Evolutionary conservation across 768 basidiomycete genomes (phyloP).

Genomic region (Pilatotrama ljubarskyi): DNA sequence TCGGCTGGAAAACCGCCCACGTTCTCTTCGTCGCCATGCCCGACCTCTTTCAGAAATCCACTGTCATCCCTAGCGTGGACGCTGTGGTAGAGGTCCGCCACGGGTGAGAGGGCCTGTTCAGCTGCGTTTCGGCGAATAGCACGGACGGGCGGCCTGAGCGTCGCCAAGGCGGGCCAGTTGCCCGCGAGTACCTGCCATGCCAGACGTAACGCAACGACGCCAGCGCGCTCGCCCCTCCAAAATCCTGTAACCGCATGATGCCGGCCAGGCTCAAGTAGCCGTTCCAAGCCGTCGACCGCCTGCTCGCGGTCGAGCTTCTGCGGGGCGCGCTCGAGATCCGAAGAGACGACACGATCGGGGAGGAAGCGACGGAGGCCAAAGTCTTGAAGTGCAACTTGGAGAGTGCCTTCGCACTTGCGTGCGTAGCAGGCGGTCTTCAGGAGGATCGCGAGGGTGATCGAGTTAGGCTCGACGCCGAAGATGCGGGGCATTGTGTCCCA

Average conservation of each 20-base stretch:
- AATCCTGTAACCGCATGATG: conserved; percentile 25
- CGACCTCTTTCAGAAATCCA: not conserved
- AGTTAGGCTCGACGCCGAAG: conserved; percentile 58
- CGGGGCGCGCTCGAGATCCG: conserved; percentile 8
- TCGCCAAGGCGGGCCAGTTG: conserved; percentile 48
- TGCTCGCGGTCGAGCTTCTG: conserved; percentile 25
- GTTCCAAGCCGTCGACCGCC: conserved; percentile 32
- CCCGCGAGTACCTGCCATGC: conserved; percentile 39
- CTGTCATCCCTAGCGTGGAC: conserved; percentile 11
- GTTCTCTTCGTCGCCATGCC: not conserved
- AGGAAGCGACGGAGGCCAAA: conserved; percentile 42
- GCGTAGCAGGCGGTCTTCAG: conserved; percentile 61
- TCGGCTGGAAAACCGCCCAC: conserved; percentile 10
- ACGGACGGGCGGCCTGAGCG: conserved; percentile 39
- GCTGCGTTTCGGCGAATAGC: conserved; percentile 32
- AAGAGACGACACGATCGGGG: conserved; percentile 18
- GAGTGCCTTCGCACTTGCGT: conserved; percentile 49
- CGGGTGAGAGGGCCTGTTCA: conserved; percentile 26
- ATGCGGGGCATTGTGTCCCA: conserved; percentile 67
- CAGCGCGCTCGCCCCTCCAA: conserved; percentile 31
- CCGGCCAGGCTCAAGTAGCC: conserved; percentile 30
- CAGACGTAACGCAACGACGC: conserved; percentile 29
- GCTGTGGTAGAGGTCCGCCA: conserved; percentile 34
- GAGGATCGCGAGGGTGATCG: conserved; percentile 56
- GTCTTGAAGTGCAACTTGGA: conserved; percentile 50